These are phyloP conservation scores for Aspergillus egyptiacus DNA, from an alignment of 495 filamentous ascomycete genomes.

Conservation along the genomic window DNA sequence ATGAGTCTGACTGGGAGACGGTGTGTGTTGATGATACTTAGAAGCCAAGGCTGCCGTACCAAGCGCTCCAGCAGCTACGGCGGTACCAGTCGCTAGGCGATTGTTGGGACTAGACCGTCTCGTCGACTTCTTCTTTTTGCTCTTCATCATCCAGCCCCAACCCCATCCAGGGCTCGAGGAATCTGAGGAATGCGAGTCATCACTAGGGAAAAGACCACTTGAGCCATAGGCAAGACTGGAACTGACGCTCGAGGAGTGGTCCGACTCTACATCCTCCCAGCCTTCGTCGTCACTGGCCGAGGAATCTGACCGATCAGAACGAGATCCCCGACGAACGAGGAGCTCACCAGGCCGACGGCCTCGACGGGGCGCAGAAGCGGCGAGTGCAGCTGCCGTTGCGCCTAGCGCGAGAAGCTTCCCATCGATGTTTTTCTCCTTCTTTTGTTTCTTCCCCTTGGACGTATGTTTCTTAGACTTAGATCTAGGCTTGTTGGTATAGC, in stretches of 20 bases:
- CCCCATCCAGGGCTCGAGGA: constrained; percentile 47
- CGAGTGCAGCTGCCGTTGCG: constrained; percentile 51
- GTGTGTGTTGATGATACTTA: constrained; percentile 18
- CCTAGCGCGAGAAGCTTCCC: constrained; percentile 51
- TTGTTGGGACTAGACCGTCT: constrained; percentile 17
- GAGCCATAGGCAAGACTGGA: constrained; percentile 54
- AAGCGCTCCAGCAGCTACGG: constrained; percentile 23
- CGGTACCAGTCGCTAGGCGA: constrained; percentile 18
- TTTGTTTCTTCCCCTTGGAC: constrained; percentile 31
- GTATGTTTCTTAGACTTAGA: constrained; percentile 28
- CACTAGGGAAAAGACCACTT: constrained; percentile 34
- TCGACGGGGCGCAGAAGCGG: constrained; percentile 31
- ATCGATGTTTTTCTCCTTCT: constrained; percentile 46
- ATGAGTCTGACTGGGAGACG: constrained; percentile 16
- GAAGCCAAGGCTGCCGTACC: constrained; percentile 33
- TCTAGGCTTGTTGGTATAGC: constrained; percentile 29
- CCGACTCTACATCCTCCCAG: constrained; percentile 57
- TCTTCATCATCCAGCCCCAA: constrained; percentile 52
- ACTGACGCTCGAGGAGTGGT: constrained; percentile 39
- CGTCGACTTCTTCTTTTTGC: constrained; percentile 36
- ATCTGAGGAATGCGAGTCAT: constrained; percentile 46
- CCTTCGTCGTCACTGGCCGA: constrained; percentile 44
- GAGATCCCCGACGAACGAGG: constrained; percentile 37
- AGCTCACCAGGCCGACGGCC: constrained; percentile 34
- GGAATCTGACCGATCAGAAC: constrained; percentile 24